phyloP scores from a whole-genome alignment of 2,329 filamentous ascomycete genomes.

The Domatiomyces globalis region DNA sequence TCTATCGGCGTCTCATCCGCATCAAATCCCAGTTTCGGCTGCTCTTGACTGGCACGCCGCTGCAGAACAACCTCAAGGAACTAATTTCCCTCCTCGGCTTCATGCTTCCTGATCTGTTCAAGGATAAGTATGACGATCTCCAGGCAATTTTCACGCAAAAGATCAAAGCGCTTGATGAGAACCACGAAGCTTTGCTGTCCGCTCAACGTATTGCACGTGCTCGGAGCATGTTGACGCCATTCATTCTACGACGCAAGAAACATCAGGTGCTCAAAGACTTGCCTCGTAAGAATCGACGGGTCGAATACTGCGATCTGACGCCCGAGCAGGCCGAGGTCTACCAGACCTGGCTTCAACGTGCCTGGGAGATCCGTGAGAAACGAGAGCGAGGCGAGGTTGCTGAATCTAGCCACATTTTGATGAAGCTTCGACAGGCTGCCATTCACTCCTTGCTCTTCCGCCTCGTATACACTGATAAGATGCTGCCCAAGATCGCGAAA shows the following conservation, averaged over 20 bases:
- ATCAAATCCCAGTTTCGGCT: constrained; percentile 74
- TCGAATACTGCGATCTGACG: constrained; percentile 71
- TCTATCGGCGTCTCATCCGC: constrained; percentile 63
- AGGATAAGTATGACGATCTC: constrained; percentile 62
- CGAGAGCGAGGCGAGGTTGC: constrained; percentile 42
- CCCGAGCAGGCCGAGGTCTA: constrained; percentile 61
- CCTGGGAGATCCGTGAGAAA: constrained; percentile 45
- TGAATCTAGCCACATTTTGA: constrained; percentile 55
- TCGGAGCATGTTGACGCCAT: constrained; percentile 83
- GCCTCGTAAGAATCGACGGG: constrained; percentile 61
- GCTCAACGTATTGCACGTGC: constrained; percentile 75
- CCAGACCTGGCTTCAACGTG: constrained; percentile 49
- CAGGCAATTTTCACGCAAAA: constrained; percentile 83
- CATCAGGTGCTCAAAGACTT: constrained; percentile 74
- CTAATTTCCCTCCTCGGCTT: constrained; percentile 85
- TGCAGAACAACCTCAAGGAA: constrained; percentile 93
- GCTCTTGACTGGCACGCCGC: constrained; percentile 75
- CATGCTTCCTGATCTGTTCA: constrained; percentile 75
- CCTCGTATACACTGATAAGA: constrained; percentile 60
- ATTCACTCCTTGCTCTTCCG: constrained; percentile 84
- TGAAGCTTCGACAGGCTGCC: constrained; percentile 82
- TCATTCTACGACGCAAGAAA: constrained; percentile 88
- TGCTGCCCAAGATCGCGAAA: constrained; percentile 61
- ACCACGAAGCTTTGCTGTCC: constrained; percentile 69
- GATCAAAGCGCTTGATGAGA: constrained; percentile 59